Base-by-base conservation (phyloP, 768 basidiomycete species). In the Lactifluus volemus region DNA sequence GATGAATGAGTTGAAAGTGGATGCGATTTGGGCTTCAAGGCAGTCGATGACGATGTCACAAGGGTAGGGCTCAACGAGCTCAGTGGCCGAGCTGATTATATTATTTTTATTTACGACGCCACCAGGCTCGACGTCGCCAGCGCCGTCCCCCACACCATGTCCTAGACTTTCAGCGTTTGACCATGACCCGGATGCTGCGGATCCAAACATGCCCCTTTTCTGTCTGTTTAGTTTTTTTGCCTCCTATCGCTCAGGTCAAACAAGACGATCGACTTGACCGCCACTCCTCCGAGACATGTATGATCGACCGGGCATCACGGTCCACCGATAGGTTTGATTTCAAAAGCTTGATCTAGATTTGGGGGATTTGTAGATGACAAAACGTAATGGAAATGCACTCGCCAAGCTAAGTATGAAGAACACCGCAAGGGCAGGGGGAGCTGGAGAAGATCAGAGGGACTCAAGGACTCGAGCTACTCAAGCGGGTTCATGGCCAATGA, bases 51-150 rank as follows among this genome's bases (percentile, higher is more conserved):
- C 61, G 64, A 72, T 58, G 71, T 73, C 58, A 69, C 84, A 89
- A 5, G 89, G 89, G 65, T 91, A 92, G 32, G 80, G 72, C 55
- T 81, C 77, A 39, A 90, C 81, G 5, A 91, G 80, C 61, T 90
- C 87, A 81, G 73, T 3, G 91, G 79, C 36, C 89, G 85, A n/a
- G 25, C 2, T 25, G 25, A 25, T 25, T 25, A 25, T 25, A 25
- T 25, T 2, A 25, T 25, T 25, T 25, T 25, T 25, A 25, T 25
- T 25, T 25, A 25, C 60, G 17, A 60, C 65, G 2, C 47, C 58
- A 15, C 15, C 63, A 32, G 53, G 56, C 36, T 60, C 55, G 15
- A 50, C 53, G 50, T 57, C 56, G 34, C 52, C 65, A 2, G 55
- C 65, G 14, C 59, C 57, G 5, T 50, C 25, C n/a, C n/a, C n/a